Evolutionary conservation across 2,329 filamentous ascomycete species (phyloP).

Genomic region (Pyricularia pennisetigena): DNA sequence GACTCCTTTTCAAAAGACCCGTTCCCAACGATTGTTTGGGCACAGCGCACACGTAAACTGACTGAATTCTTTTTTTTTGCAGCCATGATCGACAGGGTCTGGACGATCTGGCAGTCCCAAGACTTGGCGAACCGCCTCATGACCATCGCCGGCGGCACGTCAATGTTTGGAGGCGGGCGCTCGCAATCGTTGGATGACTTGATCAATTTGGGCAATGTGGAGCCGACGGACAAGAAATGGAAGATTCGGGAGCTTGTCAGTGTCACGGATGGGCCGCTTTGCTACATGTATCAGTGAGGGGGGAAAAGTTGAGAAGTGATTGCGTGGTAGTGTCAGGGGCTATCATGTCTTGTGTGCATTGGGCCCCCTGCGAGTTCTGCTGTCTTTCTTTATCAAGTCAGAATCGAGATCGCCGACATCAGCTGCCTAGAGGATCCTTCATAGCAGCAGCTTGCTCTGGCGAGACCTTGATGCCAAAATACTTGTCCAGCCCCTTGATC

Average conservation of each 20-base stretch:
- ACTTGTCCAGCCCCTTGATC: slow-evolving; percentile 35
- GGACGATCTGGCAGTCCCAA: slow-evolving; percentile 22
- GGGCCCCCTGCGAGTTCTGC: too few relatives aligned
- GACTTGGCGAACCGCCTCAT: slow-evolving; percentile 14
- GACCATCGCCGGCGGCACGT: slow-evolving; percentile 18
- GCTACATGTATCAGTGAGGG: slow-evolving; percentile 17
- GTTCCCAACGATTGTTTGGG: not conserved
- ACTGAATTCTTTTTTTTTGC: too few relatives aligned
- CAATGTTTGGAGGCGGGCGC: slow-evolving; percentile 16
- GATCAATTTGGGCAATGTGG: slow-evolving; percentile 14
- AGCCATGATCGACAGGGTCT: slow-evolving; percentile 18
- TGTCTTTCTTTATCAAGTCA: too few relatives aligned
- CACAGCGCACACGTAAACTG: not conserved
- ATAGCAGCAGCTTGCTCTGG: slow-evolving; percentile 38
- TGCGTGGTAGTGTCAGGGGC: too few relatives aligned
- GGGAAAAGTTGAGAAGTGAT: not conserved
- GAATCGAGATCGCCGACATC: too few relatives aligned
- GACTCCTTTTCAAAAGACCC: not conserved
- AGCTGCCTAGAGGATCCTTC: slow-evolving; percentile 16
- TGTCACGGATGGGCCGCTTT: slow-evolving; percentile 18
- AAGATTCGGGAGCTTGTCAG: slow-evolving; percentile 17
- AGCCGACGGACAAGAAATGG: slow-evolving; percentile 7
- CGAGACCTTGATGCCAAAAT: slow-evolving; percentile 38
- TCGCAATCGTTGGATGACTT: slow-evolving; percentile 16
- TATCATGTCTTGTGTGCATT: too few relatives aligned